Percentiles rank a stretch among this genome's conserved stretches.
Conservation (phyloP, 1,284 basidiomycete genomes). For the Apiotrichum montevideense region DNA sequence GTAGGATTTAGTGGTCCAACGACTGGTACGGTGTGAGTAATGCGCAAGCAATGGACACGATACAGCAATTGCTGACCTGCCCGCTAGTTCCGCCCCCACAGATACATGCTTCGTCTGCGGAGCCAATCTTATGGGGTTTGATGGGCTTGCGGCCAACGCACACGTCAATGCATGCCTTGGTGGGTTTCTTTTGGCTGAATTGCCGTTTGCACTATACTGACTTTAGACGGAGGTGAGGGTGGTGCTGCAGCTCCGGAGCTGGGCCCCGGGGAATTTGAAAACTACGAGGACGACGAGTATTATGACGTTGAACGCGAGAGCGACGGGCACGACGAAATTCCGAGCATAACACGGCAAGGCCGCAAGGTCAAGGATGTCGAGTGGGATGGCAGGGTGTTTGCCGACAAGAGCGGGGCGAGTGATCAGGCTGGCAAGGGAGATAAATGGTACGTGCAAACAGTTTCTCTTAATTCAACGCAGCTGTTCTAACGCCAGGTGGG, state of each 20-base stretch:
- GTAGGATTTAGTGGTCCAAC: too few relatives aligned
- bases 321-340: neutral
- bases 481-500: conserved; percentile 33
- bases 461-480: too few relatives aligned
- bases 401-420: conserved; percentile 25
- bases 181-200: conserved; percentile 2
- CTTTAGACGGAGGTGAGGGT: conserved; percentile 9
- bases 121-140: conserved; percentile 15
- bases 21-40: too few relatives aligned
- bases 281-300: conserved; percentile 5
- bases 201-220: neutral
- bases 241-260: neutral
- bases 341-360: neutral
- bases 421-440: conserved; percentile 28
- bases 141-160: conserved; percentile 9
- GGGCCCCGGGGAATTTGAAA: conserved; percentile 9
- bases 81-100: neutral
- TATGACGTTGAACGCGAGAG: neutral
- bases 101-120: conserved; percentile 28
- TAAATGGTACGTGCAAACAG: conserved; percentile 25
- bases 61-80: neutral
- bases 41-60: too few relatives aligned
- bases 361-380: conserved; percentile 13
- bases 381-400: conserved; percentile 37
- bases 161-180: conserved; percentile 32